Conservation (phyloP, 129 eudicot genomes). For the Artemisia annua region DNA sequence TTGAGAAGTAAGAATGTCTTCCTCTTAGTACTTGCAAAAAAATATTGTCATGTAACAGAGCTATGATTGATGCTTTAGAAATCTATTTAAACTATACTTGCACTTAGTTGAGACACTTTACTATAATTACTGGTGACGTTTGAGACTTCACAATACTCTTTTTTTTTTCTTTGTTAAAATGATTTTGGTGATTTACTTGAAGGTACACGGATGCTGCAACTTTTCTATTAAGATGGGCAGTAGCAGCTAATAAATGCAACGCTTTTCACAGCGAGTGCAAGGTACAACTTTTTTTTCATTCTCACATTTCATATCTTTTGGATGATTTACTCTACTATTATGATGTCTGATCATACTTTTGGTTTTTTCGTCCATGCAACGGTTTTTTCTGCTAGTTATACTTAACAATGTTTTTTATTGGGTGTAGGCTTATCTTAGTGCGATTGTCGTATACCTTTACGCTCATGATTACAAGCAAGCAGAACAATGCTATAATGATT, state of each 20-base stretch:
- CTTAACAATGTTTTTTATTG: constrained; percentile 15
- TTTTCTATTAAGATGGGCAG: constrained; percentile 70
- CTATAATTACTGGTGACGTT: background rate
- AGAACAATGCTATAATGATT: constrained; percentile 84
- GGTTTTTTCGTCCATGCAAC: background rate
- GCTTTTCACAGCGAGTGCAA: constrained; percentile 96
- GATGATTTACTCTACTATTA: constrained; percentile 14
- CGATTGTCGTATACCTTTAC: constrained; percentile 82
- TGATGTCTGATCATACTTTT: background rate
- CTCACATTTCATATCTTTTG: constrained; percentile 7
- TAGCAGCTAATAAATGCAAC: constrained; percentile 82
- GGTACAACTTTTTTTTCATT: constrained; percentile 35
- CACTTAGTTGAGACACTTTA: background rate
- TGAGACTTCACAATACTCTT: too few relatives aligned
- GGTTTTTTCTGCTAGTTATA: constrained; percentile 3
- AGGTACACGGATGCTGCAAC: constrained; percentile 91
- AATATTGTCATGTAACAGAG: background rate
- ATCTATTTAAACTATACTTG: background rate
- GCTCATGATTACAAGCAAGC: constrained; percentile 86
- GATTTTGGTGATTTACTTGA: constrained; percentile 19
- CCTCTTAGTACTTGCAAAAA: background rate
- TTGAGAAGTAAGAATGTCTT: constrained; percentile 61
- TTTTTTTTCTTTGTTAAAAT: too few relatives aligned
- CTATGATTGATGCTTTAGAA: background rate
- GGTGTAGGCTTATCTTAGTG: constrained; percentile 92